Base-by-base conservation (phyloP, 805 yeast genomes). In the Babjeviella inositovora region DNA sequence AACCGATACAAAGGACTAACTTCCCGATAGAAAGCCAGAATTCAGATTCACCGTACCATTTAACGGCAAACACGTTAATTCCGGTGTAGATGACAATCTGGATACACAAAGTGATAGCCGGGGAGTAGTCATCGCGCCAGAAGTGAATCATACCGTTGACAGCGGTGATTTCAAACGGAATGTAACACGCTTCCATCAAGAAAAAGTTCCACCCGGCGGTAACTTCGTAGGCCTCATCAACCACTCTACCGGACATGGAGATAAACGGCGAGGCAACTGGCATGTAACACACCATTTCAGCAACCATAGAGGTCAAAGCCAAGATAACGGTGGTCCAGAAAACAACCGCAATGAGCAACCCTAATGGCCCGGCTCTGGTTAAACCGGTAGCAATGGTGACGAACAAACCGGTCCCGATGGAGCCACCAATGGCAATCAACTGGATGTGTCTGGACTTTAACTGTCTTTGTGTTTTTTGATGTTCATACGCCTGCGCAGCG, bases 81-180 rank as follows among this genome's bases (percentile, higher is more conserved):
- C 39, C 27, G 8, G 57, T 45, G 28, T 62, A 61, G 8, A 53
- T 40, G n/a, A 32, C 50, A 23, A 62, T 44, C 30, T 57, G 63
- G 19, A 53, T 32, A 9, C 51, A 47, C 18, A 60, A 44, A 8
- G 67, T 49, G 23, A 59, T 58, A 11, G 60, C 68, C 8, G 66
- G 56, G 14, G 56, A 48, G 32, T 56, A 62, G 32, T 56, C 64
- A 25, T 45, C 53, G 31, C 62, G 40, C 68, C 70, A 62, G 33
- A 43, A 62, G 33, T 60, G 70, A 17, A 70, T 43, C 53, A 67
- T 59, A 13, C 67, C 59, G 28, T 67, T 65, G 13, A 47, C 53
- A 8, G 54, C 53, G 11, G 57, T 53, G 25, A 59, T 53, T 37
- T 59, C 67, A 28, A 58, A 57, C 8, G 68, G 66, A 33, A 59